Base-by-base conservation (phyloP, 345 rosid species). In the Kandelia obovata region DNA sequence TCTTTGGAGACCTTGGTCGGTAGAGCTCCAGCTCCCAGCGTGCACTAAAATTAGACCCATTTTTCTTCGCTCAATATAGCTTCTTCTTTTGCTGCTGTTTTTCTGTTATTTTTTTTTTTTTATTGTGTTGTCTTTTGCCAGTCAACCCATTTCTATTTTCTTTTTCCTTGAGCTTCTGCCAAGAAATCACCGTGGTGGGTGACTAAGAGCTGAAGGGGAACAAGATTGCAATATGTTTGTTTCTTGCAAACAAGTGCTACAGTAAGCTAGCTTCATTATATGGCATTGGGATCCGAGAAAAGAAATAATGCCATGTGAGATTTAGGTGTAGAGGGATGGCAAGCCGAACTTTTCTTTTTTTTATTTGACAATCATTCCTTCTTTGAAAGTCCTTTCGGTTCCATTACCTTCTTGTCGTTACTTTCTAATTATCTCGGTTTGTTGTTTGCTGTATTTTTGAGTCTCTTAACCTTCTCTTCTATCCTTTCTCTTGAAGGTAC, bases 241-340 rank as follows among this genome's bases (percentile, higher is more conserved):
- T 65, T 65, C 35, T 61, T 61, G 58, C 13, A 59, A 68, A 19
- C 49, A 26, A 53, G 49, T 62, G 63, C 70, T 72, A 51, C 30
- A 53, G 46, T 0, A 56, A 43, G 49, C 25, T 21, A 53, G 58
- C 21, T 64, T 46, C 74, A 57, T 77, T 61, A 75, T 69, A 71
- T 58, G 69, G 10, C n/a, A 64, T 73, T 5, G 80, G 69, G 72
- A 67, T 63, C 0, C 65, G 75, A 73, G 80, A 77, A 28, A 23
- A 56, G 63, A 63, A 43, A 43, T 43, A 27, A 30, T 21, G 46
- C 79, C 85, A 74, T 71, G 85, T 82, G 83, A 76, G 53, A 30
- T 74, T 65, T 31, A 53, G 64, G 56, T 68, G 66, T n/a, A 39
- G 62, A 63, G 79, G 71, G 30, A 77, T 82, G 81, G 83, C 73